phyloP scores from a whole-genome alignment of 345 rosid genomes.

The Boechera divaricarpa region DNA sequence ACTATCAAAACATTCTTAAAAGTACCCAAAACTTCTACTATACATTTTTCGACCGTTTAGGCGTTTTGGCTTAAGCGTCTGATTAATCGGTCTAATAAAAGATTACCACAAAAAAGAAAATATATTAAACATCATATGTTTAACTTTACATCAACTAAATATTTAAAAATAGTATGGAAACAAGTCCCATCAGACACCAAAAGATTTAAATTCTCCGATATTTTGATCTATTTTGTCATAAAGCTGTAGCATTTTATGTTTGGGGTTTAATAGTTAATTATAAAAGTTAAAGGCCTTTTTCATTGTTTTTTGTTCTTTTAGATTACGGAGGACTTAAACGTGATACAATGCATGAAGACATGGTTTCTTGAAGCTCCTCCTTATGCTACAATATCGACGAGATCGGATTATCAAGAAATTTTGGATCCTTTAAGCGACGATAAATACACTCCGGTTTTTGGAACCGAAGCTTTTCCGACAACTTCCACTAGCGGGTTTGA shows the following conservation, averaged over 20 bases:
- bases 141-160: neutral
- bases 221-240: constrained; percentile 6
- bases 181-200: constrained; percentile 17
- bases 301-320: constrained; percentile 31
- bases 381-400: constrained; percentile 41
- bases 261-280: neutral
- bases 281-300: neutral
- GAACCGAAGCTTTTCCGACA: constrained; percentile 48
- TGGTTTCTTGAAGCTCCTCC: constrained; percentile 66
- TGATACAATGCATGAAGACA: constrained; percentile 63
- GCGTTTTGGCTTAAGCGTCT: no score
- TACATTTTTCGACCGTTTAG: neutral
- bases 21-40: neutral
- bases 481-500: constrained; percentile 57
- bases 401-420: constrained; percentile 45
- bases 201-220: neutral
- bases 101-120: no score
- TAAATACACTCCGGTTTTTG: constrained; percentile 49
- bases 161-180: neutral
- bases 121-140: neutral
- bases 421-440: constrained; percentile 46
- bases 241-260: neutral
- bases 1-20: neutral
- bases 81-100: no score
- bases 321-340: constrained; percentile 77